A percentile compares a stretch with the other conserved stretches of the same genome.
These are phyloP conservation scores for Lodderomyces elongisporus DNA, from an alignment of 1,139 yeast genomes.

Conservation along the genomic window DNA sequence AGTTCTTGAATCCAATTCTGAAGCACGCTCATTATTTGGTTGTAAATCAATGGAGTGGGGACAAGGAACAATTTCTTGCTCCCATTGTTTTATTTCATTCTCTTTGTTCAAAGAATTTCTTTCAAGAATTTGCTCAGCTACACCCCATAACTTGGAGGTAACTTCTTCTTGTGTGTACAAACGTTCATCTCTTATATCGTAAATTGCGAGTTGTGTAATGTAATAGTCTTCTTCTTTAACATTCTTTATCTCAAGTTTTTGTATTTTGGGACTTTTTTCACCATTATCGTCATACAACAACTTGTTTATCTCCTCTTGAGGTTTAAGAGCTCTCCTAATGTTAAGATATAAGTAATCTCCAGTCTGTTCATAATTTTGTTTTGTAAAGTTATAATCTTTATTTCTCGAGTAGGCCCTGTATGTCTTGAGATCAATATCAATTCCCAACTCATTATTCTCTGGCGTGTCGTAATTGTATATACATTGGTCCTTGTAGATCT, in stretches of 20 bases:
- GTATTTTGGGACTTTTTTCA: slow-evolving; percentile 49
- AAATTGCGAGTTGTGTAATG: slow-evolving; percentile 44
- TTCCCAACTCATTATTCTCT: slow-evolving; percentile 52
- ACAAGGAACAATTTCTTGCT: slow-evolving; percentile 78
- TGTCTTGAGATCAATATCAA: slow-evolving; percentile 69
- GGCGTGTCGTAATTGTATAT: slow-evolving; percentile 75
- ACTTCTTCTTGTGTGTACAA: slow-evolving; percentile 17
- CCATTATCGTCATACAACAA: slow-evolving; percentile 21
- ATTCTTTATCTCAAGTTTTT: slow-evolving; percentile 72
- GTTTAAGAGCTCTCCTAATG: slow-evolving; percentile 45
- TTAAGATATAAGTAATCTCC: slow-evolving; percentile 56
- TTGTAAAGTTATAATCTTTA: slow-evolving; percentile 47
- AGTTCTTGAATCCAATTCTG: slow-evolving; percentile 17
- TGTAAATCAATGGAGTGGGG: slow-evolving; percentile 64
- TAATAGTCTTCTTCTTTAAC: slow-evolving; percentile 64
- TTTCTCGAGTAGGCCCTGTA: slow-evolving; percentile 59
- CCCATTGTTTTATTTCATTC: slow-evolving; percentile 88
- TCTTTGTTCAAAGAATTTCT: slow-evolving; percentile 64
- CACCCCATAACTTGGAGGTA: slow-evolving; percentile 18
- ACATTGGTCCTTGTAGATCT: slow-evolving; percentile 77
- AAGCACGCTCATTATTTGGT: slow-evolving; percentile 48
- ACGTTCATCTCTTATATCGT: slow-evolving; percentile 33
- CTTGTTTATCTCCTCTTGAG: slow-evolving; percentile 22
- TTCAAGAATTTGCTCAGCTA: slow-evolving; percentile 48
- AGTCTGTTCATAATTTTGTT: slow-evolving; percentile 44